phyloP scores from a whole-genome alignment of 768 basidiomycete genomes.

The Boletus sp. region DNA sequence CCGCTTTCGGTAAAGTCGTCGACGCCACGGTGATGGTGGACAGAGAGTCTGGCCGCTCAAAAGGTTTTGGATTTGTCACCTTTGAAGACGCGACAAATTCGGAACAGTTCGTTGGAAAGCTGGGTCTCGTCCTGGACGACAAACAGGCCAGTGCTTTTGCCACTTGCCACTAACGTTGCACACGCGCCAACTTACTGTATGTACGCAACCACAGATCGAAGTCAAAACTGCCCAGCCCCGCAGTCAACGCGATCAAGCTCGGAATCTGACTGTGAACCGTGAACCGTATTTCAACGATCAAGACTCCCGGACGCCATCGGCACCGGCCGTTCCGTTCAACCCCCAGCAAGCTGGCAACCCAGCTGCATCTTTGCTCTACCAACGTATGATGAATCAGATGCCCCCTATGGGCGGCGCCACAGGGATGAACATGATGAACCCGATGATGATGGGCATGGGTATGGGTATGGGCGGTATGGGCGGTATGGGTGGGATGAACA shows the following conservation, averaged over 20 bases:
- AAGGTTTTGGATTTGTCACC: slow-evolving; percentile 85
- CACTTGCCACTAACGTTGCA: not conserved
- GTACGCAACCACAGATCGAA: slow-evolving; percentile 54
- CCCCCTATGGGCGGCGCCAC: slow-evolving; percentile 45
- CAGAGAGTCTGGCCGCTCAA: slow-evolving; percentile 66
- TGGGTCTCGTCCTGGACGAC: slow-evolving; percentile 70
- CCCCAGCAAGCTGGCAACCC: slow-evolving; percentile 38
- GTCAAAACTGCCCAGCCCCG: slow-evolving; percentile 79
- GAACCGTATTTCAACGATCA: slow-evolving; percentile 34
- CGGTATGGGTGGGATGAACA: slow-evolving; percentile 35
- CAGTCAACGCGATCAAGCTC: slow-evolving; percentile 55
- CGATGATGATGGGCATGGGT: slow-evolving; percentile 47
- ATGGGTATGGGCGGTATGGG: slow-evolving; percentile 45
- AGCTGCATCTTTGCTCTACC: slow-evolving; percentile 31
- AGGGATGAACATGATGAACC: slow-evolving; percentile 49
- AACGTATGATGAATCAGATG: slow-evolving; percentile 37
- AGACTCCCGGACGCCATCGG: slow-evolving; percentile 34
- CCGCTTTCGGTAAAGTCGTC: slow-evolving; percentile 72
- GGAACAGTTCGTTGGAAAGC: slow-evolving; percentile 62
- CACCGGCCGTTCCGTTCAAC: slow-evolving; percentile 31
- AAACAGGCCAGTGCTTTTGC: slow-evolving; percentile 54
- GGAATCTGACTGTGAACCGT: slow-evolving; percentile 28
- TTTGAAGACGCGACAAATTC: slow-evolving; percentile 64
- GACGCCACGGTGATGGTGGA: slow-evolving; percentile 88
- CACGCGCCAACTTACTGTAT: not conserved